Evolutionary conservation across 176 grass and related monocot genomes (phyloP).

Genomic region (Bothriochloa decipiens): DNA sequence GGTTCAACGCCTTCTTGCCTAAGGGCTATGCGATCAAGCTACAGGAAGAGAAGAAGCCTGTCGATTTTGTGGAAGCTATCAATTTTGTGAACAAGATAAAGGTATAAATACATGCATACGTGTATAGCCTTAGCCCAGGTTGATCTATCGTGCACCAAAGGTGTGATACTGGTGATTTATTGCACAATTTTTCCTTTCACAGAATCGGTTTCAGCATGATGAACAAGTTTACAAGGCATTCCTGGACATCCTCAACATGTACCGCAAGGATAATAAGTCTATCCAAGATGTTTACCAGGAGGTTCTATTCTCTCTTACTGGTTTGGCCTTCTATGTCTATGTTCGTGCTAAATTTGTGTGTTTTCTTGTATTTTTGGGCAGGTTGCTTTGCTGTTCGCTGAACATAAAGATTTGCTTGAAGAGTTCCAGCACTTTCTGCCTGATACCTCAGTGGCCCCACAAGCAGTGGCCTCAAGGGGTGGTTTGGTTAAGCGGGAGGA

Average conservation of each 20-base stretch:
- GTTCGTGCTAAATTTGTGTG: neutral
- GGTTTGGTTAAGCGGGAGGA: slow-evolving; percentile 63
- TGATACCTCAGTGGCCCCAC: slow-evolving; percentile 74
- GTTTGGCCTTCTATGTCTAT: neutral
- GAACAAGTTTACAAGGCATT: slow-evolving; percentile 98
- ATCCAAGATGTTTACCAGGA: slow-evolving; percentile 99
- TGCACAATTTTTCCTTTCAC: slow-evolving; percentile 16
- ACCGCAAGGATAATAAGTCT: slow-evolving; percentile 94
- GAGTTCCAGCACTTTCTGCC: slow-evolving; percentile 97
- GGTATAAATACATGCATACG: slow-evolving; percentile 41
- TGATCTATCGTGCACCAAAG: slow-evolving; percentile 3
- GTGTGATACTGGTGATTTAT: neutral
- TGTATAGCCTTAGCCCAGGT: neutral
- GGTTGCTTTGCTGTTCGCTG: slow-evolving; percentile 79
- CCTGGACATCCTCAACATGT: slow-evolving; percentile 99
- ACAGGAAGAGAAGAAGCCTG: slow-evolving; percentile 94
- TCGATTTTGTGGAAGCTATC: slow-evolving; percentile 98
- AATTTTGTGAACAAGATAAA: slow-evolving; percentile 99
- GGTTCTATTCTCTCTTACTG: slow-evolving; percentile 42
- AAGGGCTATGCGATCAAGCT: slow-evolving; percentile 98
- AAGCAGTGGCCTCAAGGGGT: slow-evolving; percentile 55
- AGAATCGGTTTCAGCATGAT: slow-evolving; percentile 92
- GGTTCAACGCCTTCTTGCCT: slow-evolving; percentile 96
- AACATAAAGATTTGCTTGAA: slow-evolving; percentile 90
- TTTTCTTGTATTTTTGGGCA: slow-evolving; percentile 39